Base-by-base conservation (phyloP, 805 yeast genomes). In the Ogataea dorogensis region DNA sequence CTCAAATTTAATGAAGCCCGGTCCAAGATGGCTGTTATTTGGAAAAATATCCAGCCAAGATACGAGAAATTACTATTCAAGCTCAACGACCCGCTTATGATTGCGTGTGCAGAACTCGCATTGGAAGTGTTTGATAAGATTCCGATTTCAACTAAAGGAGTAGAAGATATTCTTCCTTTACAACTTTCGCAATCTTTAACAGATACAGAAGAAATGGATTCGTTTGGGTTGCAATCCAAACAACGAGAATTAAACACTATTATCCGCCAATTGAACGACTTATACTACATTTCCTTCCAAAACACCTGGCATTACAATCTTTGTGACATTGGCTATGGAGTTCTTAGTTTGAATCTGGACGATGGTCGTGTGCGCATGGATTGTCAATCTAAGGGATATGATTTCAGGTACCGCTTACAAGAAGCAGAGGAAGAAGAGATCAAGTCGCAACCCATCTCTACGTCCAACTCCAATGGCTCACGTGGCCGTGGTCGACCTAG, bases 281-380 rank as follows among this genome's bases (percentile, higher is more conserved):
- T 71, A 24, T 76, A 79, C 47, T 75, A 77, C 53, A 66, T 73
- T 11, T 77, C 87, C 1, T 82, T 79, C 58, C 80, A 79, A 51
- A 79, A 79, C 50, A 68, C 80, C 39, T 84, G 94, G 94, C 86
- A 84, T 56, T 79, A 79, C 56, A 81, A 81, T 49, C 62, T 84
- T 28, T 75, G 87, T 49, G 91, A 83, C 53, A 69, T 68, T 18
- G 58, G 65, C 16, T 61, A 66, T 46, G 87, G 83, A 5, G 56
- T 61, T 32, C 62, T 79, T 35, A 58, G 64, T 31, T 61, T 75
- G 38, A 64, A 63, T 36, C 62, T 66, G 40, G 62, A 53, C 10
- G 63, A 67, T 34, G 77, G 82, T 2, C 58, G 65, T 33, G 63
- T 82, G 36, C 65, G 68, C 26, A 67, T 78, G 55, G 77, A 76